These are phyloP conservation scores for Botrytis paeoniae DNA, from an alignment of 2,329 filamentous ascomycete species.

Conservation along the genomic window DNA sequence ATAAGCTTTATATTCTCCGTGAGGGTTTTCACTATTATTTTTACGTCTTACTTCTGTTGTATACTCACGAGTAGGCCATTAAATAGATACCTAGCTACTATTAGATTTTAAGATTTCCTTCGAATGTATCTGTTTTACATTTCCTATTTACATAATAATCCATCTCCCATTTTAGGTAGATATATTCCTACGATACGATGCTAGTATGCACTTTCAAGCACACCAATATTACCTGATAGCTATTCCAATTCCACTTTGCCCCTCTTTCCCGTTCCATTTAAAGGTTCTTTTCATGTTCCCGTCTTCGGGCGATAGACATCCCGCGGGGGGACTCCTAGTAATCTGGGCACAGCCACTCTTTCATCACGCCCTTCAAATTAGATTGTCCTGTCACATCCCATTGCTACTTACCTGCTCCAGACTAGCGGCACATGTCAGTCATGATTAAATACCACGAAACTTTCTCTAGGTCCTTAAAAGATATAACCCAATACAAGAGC, in stretches of 20 bases:
- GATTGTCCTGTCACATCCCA: background rate
- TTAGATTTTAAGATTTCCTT: background rate
- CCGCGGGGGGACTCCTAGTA: background rate
- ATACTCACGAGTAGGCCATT: background rate
- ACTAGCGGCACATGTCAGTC: background rate
- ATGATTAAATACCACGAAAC: background rate
- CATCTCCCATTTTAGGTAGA: background rate
- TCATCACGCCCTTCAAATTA: background rate
- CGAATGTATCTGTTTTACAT: background rate
- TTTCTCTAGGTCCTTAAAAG: background rate
- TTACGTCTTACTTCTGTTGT: background rate
- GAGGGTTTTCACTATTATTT: background rate
- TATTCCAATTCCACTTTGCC: background rate
- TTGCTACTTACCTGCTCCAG: background rate
- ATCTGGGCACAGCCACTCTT: background rate
- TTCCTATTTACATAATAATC: background rate
- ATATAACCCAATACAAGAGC: background rate
- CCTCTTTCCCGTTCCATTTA: background rate
- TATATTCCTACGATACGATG: background rate
- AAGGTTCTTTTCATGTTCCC: background rate
- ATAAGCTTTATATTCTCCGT: background rate
- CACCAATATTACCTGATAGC: background rate
- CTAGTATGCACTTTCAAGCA: background rate
- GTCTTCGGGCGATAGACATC: background rate
- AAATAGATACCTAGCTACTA: background rate